These are phyloP conservation scores for Cichorium intybus DNA, from an alignment of 140 eudicot species.

Conservation along the genomic window DNA sequence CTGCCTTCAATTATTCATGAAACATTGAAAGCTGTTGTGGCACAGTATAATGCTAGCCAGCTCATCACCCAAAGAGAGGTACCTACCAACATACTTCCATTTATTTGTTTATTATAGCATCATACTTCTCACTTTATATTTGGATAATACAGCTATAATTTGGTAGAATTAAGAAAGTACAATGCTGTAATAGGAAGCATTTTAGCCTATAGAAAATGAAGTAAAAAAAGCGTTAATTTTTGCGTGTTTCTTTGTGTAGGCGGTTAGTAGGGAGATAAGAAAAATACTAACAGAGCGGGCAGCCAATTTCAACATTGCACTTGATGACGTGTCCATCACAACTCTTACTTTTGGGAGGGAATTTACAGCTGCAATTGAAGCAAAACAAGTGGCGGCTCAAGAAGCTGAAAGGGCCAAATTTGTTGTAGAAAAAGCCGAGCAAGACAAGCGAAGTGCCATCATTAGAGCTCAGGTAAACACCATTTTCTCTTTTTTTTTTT, in stretches of 20 bases:
- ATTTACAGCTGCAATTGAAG: slow-evolving; percentile 90
- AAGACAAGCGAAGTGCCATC: slow-evolving; percentile 89
- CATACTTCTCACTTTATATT: no score
- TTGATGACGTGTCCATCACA: slow-evolving; percentile 93
- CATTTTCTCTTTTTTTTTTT: neutral
- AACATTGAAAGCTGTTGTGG: slow-evolving; percentile 95
- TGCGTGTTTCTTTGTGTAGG: slow-evolving; percentile 35
- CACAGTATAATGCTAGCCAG: slow-evolving; percentile 96
- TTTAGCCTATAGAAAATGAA: no score
- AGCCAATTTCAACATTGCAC: slow-evolving; percentile 70
- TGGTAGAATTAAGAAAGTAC: no score
- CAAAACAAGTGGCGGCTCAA: slow-evolving; percentile 97
- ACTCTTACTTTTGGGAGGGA: slow-evolving; percentile 87
- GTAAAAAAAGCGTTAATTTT: neutral
- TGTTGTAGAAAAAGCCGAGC: slow-evolving; percentile 95
- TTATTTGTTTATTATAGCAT: neutral
- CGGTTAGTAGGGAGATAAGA: slow-evolving; percentile 88
- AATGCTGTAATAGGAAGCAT: no score
- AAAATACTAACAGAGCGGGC: slow-evolving; percentile 80
- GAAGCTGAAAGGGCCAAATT: slow-evolving; percentile 98
- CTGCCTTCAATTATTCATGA: slow-evolving; percentile 94
- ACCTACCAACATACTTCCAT: neutral
- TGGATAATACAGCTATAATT: no score
- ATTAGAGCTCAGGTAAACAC: slow-evolving; percentile 87
- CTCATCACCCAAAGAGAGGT: slow-evolving; percentile 99